These are phyloP conservation scores for Ensete ventricosum DNA, from an alignment of 176 grass and related monocot genomes.

Conservation along the genomic window DNA sequence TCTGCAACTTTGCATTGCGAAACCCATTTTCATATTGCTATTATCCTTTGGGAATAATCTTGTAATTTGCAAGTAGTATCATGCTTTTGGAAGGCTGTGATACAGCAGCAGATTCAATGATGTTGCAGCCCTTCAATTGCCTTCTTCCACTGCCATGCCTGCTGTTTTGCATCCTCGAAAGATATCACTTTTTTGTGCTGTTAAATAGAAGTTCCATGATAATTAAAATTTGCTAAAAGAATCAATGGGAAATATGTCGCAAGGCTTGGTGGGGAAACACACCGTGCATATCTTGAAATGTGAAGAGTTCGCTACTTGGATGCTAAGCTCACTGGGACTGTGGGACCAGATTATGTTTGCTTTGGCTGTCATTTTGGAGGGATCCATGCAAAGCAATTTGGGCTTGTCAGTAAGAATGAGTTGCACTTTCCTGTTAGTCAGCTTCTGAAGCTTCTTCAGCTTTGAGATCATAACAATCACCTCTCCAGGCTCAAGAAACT, in stretches of 20 bases:
- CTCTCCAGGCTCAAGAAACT: conserved; percentile 79
- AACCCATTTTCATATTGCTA: neutral
- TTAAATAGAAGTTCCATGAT: neutral
- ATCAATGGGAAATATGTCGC: neutral
- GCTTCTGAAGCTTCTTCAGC: conserved; percentile 93
- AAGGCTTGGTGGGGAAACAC: neutral
- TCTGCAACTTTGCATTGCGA: neutral
- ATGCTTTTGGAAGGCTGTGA: neutral
- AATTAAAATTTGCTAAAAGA: neutral
- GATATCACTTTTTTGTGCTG: conserved; percentile 87
- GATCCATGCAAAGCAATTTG: conserved; percentile 81
- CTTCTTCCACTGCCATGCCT: conserved; percentile 95
- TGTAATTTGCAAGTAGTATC: neutral
- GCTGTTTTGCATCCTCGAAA: conserved; percentile 82
- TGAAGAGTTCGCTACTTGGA: conserved; percentile 67
- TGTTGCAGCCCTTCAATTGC: conserved; percentile 87
- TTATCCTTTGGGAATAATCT: no score
- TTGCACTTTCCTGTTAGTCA: conserved; percentile 93
- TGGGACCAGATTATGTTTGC: conserved; percentile 78
- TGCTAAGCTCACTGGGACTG: conserved; percentile 54
- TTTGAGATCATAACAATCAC: conserved; percentile 88
- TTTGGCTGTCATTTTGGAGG: conserved; percentile 82
- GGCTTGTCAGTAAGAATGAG: conserved; percentile 91
- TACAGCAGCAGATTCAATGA: conserved; percentile 12
- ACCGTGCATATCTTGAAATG: conserved; percentile 97